Evolutionary conservation across 1,139 yeast genomes (phyloP), one percentile per base, ranked within the genome.

Genomic region (Taphrina populina): DNA sequence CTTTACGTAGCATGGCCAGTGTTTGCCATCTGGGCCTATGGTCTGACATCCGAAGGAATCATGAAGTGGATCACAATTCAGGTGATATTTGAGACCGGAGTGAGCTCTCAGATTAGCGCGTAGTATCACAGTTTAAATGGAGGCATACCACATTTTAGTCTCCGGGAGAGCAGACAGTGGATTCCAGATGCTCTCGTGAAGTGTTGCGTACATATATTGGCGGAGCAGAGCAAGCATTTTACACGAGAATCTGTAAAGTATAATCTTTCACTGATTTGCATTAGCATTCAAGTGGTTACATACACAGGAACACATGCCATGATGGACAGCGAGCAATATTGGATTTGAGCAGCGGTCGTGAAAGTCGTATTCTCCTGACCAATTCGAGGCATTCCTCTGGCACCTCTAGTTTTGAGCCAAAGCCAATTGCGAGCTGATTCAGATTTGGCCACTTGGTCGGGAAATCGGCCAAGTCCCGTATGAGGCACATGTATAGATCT

Each of bases 381-480:
- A 49, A 46, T 32, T 49, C 54, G 13, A 41, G 44, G 13, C 46
- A 40, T 24, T 49, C 54, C 24, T 49, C 54, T 24, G 54, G 54
- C 6, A 49, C 36, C 34, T 49, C 54, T 17, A 49, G 46, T 26
- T 49, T 49, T 2, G 54, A 49, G n/a, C 54, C 54, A 30, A 49
- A 49, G 32, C 54, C 54, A 15, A 49, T 41, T n/a, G 46, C 37
- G 13, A 49, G 29, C 10, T 30, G 44, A 6, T 20, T 39, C 19
- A 49, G 33, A 13, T 29, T 24, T 10, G 45, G 33, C 46, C 46
- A 49, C 30, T 49, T 49, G 6, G 34, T 32, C n/a, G 46, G 46
- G 4, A 39, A n/a, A 21, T 27, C 19, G 2, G 54, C 46, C 13
- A 49, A 24, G 15, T 49, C 54, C 10, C 54, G 45, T 19, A 49